Evolutionary conservation across 176 grass and related monocot genomes (phyloP).

Genomic region (Cenchrus fungigraminus): DNA sequence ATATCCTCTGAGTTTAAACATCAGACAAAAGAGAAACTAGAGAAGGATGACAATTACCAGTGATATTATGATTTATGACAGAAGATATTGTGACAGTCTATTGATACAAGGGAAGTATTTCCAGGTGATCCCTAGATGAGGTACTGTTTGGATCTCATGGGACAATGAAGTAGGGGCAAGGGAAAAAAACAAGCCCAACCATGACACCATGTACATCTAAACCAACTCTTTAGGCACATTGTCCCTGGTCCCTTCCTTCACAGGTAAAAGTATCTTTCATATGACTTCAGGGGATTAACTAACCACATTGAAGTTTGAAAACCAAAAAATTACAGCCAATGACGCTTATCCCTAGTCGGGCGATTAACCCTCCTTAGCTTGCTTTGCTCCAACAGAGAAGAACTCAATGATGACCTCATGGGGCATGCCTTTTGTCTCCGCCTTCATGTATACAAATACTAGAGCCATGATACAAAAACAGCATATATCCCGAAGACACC

Average conservation of each 20-base stretch:
- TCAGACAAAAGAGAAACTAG: neutral
- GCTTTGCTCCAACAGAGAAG: slow-evolving; percentile 86
- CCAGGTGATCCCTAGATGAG: too few relatives aligned
- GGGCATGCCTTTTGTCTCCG: slow-evolving; percentile 96
- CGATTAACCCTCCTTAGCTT: slow-evolving; percentile 51
- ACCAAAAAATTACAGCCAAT: slow-evolving; percentile 37
- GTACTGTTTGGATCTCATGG: too few relatives aligned
- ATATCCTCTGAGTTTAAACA: neutral
- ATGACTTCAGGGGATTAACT: slow-evolving; percentile 6
- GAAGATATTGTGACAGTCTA: neutral
- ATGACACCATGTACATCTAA: slow-evolving; percentile 12
- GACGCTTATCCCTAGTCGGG: neutral
- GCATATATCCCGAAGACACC: slow-evolving; percentile 93
- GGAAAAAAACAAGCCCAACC: too few relatives aligned
- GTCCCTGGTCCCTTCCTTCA: slow-evolving; percentile 11
- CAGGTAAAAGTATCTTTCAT: slow-evolving; percentile 24
- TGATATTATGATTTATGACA: neutral
- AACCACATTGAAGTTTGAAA: neutral
- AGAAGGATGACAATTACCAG: slow-evolving; percentile 13
- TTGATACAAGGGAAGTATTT: neutral
- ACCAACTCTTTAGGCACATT: slow-evolving; percentile 35
- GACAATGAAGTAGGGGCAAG: too few relatives aligned
- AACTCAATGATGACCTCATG: slow-evolving; percentile 95
- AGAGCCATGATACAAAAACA: slow-evolving; percentile 55
- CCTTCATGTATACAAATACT: slow-evolving; percentile 81